A percentile compares a stretch with the other conserved stretches of the same genome.
These are phyloP conservation scores for Puccinia polysora DNA, from an alignment of 1,284 basidiomycete genomes.

Conservation along the genomic window DNA sequence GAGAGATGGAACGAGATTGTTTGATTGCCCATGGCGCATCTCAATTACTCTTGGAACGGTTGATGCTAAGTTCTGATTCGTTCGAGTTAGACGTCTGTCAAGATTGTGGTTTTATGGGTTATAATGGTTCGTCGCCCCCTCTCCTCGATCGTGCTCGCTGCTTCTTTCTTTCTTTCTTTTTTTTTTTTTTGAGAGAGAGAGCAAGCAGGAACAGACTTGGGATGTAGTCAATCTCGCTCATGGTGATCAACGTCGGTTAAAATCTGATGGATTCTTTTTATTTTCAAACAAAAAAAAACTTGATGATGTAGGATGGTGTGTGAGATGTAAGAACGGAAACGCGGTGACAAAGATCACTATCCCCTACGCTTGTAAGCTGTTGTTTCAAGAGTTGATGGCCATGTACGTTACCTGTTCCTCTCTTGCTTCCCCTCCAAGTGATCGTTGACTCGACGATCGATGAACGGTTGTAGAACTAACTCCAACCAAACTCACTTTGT, in stretches of 20 bases:
- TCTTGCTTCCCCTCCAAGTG: conserved; percentile 46
- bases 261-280: conserved; percentile 53
- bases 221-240: neutral
- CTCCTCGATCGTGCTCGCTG: neutral
- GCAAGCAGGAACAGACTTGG: neutral
- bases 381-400: conserved; percentile 81
- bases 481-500: neutral
- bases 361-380: conserved; percentile 92
- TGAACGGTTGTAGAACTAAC: neutral
- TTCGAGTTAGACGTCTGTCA: conserved; percentile 97
- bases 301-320: conserved; percentile 47
- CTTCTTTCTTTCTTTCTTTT: neutral
- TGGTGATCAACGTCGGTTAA: neutral
- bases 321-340: conserved; percentile 83
- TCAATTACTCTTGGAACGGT: conserved; percentile 85
- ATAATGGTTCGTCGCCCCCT: conserved; percentile 61
- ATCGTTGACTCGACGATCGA: neutral
- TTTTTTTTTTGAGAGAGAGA: too few relatives aligned
- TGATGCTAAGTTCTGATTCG: conserved; percentile 82
- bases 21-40: conserved; percentile 82
- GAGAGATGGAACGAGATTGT: conserved; percentile 98
- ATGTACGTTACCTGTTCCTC: conserved; percentile 10
- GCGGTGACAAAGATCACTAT: conserved; percentile 94
- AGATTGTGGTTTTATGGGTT: conserved; percentile 90
- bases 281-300: conserved; percentile 56